phyloP scores from a whole-genome alignment of 1,284 basidiomycete species.

The Neonothopanus nambi region DNA sequence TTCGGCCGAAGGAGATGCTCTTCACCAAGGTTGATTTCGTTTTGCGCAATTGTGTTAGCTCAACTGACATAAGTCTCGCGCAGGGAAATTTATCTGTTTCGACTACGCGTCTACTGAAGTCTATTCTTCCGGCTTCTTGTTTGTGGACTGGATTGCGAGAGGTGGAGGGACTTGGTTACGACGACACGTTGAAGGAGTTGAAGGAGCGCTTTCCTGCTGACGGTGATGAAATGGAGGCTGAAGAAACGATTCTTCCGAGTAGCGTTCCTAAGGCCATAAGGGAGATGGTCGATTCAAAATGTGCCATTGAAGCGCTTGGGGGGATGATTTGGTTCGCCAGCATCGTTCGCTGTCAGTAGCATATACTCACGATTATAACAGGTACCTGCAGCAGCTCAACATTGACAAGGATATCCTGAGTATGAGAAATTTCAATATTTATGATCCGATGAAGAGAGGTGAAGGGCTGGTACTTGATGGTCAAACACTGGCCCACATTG shows the following conservation, averaged over 20 bases:
- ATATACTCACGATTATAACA: slow-evolving; percentile 24
- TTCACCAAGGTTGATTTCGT: slow-evolving; percentile 76
- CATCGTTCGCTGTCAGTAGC: too few relatives aligned
- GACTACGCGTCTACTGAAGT: slow-evolving; percentile 81
- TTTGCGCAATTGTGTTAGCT: slow-evolving; percentile 7
- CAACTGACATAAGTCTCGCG: slow-evolving; percentile 4
- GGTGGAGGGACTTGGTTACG: slow-evolving; percentile 78
- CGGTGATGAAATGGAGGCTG: slow-evolving; percentile 51
- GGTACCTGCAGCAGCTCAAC: slow-evolving; percentile 88
- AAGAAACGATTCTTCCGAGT: slow-evolving; percentile 43
- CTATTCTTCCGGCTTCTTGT: slow-evolving; percentile 75
- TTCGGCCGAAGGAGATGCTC: slow-evolving; percentile 91
- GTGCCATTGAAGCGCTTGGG: slow-evolving; percentile 83
- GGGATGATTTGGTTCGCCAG: slow-evolving; percentile 78
- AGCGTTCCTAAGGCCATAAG: slow-evolving; percentile 76
- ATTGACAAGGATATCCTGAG: slow-evolving; percentile 91
- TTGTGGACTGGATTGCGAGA: slow-evolving; percentile 86
- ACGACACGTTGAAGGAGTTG: slow-evolving; percentile 73
- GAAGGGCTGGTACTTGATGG: slow-evolving; percentile 87
- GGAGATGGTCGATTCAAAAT: slow-evolving; percentile 62
- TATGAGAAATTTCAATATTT: slow-evolving; percentile 95
- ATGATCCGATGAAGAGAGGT: slow-evolving; percentile 90
- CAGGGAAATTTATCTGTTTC: slow-evolving; percentile 83
- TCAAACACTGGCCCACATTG: slow-evolving; percentile 91
- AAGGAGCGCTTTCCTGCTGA: slow-evolving; percentile 64